These are phyloP conservation scores for Volutella citrinella DNA, from an alignment of 2,329 filamentous ascomycete genomes.

Conservation along the genomic window DNA sequence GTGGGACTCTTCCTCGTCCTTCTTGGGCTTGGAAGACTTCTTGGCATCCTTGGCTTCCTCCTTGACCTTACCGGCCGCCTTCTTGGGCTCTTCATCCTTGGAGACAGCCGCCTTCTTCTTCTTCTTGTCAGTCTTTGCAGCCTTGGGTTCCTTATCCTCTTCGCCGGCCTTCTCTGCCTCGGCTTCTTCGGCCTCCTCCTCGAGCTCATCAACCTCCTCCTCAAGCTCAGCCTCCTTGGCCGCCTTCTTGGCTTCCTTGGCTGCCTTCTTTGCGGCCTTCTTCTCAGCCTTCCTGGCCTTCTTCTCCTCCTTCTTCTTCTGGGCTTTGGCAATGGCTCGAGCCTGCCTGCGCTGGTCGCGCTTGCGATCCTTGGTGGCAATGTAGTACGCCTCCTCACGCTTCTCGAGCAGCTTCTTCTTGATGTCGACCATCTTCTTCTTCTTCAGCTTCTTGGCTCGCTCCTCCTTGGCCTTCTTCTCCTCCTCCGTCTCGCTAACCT, in stretches of 20 bases:
- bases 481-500: conserved; percentile 45
- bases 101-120: conserved; percentile 17
- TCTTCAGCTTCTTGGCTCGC: conserved; percentile 41
- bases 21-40: neutral
- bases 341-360: conserved; percentile 25
- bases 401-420: conserved; percentile 42
- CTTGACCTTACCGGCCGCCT: too few relatives aligned
- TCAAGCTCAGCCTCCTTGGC: conserved; percentile 11
- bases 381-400: conserved; percentile 33
- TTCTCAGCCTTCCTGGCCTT: conserved; percentile 62
- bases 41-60: conserved; percentile 6
- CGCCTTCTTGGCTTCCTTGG: conserved; percentile 15
- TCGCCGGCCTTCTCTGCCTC: conserved; percentile 28
- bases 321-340: too few relatives aligned
- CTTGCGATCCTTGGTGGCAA: conserved; percentile 35
- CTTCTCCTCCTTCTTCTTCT: too few relatives aligned
- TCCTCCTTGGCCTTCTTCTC: conserved; percentile 46
- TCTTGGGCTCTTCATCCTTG: conserved; percentile 10
- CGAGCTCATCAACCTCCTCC: conserved; percentile 4
- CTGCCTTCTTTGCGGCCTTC: conserved; percentile 17
- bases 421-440: conserved; percentile 32
- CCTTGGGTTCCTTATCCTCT: too few relatives aligned
- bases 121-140: conserved; percentile 14
- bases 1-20: neutral
- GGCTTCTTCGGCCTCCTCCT: conserved; percentile 24